Conservation (phyloP, 257 asterid species). For the Verbascum thapsus region DNA sequence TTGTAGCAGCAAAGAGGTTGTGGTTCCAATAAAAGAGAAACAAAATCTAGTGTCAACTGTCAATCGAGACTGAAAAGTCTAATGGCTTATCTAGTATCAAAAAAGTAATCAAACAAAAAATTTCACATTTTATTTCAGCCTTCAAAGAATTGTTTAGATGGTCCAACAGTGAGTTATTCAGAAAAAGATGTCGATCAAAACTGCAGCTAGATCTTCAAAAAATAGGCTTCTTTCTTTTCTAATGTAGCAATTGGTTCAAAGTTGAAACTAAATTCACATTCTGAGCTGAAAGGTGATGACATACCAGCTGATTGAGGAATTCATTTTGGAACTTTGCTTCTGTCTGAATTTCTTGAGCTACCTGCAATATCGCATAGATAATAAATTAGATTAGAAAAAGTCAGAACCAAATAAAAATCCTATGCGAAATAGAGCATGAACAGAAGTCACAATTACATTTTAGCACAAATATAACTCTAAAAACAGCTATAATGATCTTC, state of each 20-base stretch:
- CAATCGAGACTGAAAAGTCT: not conserved
- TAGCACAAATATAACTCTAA: slow-evolving; percentile 1
- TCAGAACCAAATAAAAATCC: slow-evolving; percentile 9
- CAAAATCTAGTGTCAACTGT: not conserved
- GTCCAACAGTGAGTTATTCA: not conserved
- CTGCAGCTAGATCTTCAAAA: slow-evolving; percentile 10
- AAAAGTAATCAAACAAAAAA: too few species aligned
- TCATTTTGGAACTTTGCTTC: slow-evolving; percentile 92
- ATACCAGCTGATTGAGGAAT: slow-evolving; percentile 88
- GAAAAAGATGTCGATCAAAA: not conserved
- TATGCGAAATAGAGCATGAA: slow-evolving; percentile 15
- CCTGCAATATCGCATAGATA: slow-evolving; percentile 51
- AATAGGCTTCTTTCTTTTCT: not conserved
- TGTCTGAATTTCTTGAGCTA: slow-evolving; percentile 81
- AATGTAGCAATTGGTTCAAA: slow-evolving; percentile 10
- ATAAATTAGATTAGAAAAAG: slow-evolving; percentile 14
- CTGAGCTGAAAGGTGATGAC: slow-evolving; percentile 25
- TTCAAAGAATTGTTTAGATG: not conserved
- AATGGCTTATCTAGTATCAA: not conserved
- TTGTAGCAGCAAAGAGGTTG: too few species aligned
- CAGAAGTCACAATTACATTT: not conserved
- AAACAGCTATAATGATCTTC: not conserved
- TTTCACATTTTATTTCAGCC: not conserved
- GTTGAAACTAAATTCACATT: slow-evolving; percentile 12
- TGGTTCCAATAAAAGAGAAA: not conserved